Base-by-base conservation (phyloP, 441 rosid genomes). In the Croton setiger region DNA sequence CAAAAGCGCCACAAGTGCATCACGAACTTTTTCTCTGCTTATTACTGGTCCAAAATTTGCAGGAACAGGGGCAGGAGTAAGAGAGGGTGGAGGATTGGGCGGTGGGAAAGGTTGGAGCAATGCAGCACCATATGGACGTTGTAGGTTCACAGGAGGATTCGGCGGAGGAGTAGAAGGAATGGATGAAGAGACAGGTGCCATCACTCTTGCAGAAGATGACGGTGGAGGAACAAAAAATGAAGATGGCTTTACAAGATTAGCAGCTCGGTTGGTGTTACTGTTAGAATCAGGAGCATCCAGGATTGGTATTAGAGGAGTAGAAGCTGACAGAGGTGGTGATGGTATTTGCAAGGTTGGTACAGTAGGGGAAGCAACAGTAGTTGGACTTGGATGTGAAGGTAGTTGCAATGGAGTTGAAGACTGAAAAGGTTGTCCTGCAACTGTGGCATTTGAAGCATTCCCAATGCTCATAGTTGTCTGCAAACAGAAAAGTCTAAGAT, bases 21-120 rank as follows among this genome's bases (percentile, higher is more conserved):
- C 97, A 60, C 84, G 85, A 27, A 90, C 88, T 77, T 81, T 85
- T 11, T 88, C 99, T 80, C 82, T 88, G 84, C 69, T 90, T 54
- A 88, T 77, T 70, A 80, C 63, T 1, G 80, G 83, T 58, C 81
- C 88, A 48, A 72, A 72, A 72, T 74, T 77, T 73, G n/a, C n/a
- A n/a, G n/a, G n/a, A n/a, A n/a, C n/a, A n/a, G n/a, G n/a, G n/a
- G 79, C 70, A 63, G 95, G 95, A 17, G 96, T 78, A 20, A 90
- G 97, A 64, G 97, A 88, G 62, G 83, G 88, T 63, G 96, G 88
- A 15, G 99, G 96, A 61, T 83, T 85, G 14, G 97, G 98, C 36
- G 98, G 99, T 64, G 97, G 97, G 79, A 92, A 94, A 36, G 99
- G 94, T 77, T 94, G 99, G 76, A 88, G 97, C 77, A 94, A 68